A percentile compares a stretch with the other conserved stretches of the same genome.
phyloP scores from a whole-genome alignment of 1,284 basidiomycete genomes.

The Trametes pubescens region DNA sequence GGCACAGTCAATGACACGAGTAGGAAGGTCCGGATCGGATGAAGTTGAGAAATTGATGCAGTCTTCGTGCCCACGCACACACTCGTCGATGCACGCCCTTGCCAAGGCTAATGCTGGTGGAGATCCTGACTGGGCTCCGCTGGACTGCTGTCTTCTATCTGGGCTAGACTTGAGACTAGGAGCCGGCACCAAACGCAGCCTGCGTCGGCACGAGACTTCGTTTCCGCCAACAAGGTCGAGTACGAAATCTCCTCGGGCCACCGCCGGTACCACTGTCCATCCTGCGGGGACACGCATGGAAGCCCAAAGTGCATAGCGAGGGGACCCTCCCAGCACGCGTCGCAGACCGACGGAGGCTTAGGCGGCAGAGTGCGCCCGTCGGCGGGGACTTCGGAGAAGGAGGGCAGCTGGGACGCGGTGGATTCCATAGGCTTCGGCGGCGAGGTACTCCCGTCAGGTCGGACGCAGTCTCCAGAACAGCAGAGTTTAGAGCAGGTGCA shows the following conservation, averaged over 20 bases:
- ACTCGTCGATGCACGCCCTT: neutral
- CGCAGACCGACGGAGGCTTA: no score
- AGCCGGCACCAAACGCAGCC: neutral
- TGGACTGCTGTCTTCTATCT: no score
- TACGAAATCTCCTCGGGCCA: neutral
- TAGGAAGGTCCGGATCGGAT: constrained; percentile 1
- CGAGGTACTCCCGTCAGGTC: no score
- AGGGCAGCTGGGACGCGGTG: no score
- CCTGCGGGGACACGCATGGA: neutral
- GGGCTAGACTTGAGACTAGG: no score
- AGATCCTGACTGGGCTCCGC: neutral
- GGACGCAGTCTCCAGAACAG: no score
- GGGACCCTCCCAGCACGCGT: no score
- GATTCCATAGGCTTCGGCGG: no score
- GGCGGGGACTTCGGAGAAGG: no score
- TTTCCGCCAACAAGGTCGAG: neutral
- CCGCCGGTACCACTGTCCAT: neutral
- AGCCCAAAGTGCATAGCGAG: neutral
- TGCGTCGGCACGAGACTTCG: neutral
- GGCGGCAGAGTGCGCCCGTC: no score
- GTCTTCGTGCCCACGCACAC: neutral
- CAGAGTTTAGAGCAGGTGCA: no score
- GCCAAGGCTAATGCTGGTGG: neutral
- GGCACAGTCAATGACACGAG: constrained; percentile 18
- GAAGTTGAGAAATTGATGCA: neutral